A percentile compares a stretch with the other conserved stretches of the same genome.
These are phyloP conservation scores for Colletotrichum sp. DNA, from an alignment of 2,329 filamentous ascomycete genomes.

Conservation along the genomic window DNA sequence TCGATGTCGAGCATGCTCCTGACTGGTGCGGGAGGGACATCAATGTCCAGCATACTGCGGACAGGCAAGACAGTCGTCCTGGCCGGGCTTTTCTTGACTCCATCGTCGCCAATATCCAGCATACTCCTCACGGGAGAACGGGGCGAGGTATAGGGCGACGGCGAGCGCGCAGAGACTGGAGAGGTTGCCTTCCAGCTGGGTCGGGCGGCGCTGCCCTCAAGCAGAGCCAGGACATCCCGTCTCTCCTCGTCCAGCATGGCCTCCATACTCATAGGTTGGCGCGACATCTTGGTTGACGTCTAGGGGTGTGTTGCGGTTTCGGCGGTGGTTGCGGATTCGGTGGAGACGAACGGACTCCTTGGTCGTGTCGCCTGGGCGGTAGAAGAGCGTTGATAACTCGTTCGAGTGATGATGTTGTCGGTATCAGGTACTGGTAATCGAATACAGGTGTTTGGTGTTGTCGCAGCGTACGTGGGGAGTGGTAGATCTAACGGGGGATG, in stretches of 20 bases:
- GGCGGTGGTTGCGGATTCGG: not conserved
- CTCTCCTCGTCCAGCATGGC: constrained; percentile 79
- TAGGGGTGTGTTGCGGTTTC: not conserved
- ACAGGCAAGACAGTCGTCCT: constrained; percentile 52
- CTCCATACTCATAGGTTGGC: constrained; percentile 73
- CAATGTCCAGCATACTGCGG: constrained; percentile 70
- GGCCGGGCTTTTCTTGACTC: constrained; percentile 38
- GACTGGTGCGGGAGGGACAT: constrained; percentile 44
- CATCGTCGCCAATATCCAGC: constrained; percentile 62
- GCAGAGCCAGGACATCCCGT: constrained; percentile 71
- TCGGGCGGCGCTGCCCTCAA: constrained; percentile 55
- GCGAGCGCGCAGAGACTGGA: constrained; percentile 44
- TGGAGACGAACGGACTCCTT: not conserved
- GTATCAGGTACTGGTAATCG: not conserved
- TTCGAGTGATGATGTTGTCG: not conserved
- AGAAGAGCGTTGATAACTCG: not conserved
- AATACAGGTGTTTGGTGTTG: not conserved
- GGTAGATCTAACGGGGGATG: constrained; percentile 28
- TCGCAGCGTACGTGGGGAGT: not conserved
- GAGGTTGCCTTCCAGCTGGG: constrained; percentile 32
- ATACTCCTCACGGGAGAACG: constrained; percentile 74
- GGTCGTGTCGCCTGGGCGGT: not conserved
- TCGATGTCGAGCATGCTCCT: constrained; percentile 61
- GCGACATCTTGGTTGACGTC: constrained; percentile 31
- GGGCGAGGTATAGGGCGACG: constrained; percentile 61